A percentile compares a stretch with the other conserved stretches of the same genome.
Conservation (phyloP, 148 eudicot genomes). For the Cornus controversa region DNA sequence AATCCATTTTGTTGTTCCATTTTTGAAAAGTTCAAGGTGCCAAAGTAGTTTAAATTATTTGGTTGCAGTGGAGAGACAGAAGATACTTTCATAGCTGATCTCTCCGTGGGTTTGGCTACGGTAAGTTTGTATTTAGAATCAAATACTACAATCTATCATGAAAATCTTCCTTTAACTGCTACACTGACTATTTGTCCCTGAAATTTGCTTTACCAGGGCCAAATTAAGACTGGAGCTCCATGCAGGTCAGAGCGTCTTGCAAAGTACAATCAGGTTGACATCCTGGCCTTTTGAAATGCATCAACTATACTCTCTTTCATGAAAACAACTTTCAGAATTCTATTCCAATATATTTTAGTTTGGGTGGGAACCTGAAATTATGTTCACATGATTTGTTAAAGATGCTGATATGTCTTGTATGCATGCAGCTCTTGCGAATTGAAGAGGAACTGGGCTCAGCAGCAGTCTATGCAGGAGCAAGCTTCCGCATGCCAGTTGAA, state of each 20-base stretch:
- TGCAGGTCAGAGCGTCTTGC: constrained; percentile 38
- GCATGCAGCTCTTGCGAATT: constrained; percentile 66
- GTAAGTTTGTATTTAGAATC: constrained; percentile 32
- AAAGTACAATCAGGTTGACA: constrained; percentile 33
- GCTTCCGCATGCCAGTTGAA: constrained; percentile 81
- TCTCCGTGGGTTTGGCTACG: constrained; percentile 95
- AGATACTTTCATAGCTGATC: constrained; percentile 98
- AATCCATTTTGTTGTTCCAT: background rate
- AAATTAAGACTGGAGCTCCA: constrained; percentile 36
- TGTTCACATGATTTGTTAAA: background rate
- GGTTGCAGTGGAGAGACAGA: constrained; percentile 90
- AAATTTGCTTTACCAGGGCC: constrained; percentile 21
- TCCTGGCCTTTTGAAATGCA: background rate
- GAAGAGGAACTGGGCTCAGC: constrained; percentile 96
- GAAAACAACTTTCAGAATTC: background rate
- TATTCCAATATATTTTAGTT: background rate
- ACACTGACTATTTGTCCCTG: background rate
- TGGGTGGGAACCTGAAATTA: background rate
- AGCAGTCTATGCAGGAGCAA: constrained; percentile 91
- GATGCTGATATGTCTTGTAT: background rate
- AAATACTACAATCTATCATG: background rate
- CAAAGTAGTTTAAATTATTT: background rate
- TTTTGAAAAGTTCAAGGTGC: constrained; percentile 7
- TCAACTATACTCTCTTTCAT: too few relatives aligned
- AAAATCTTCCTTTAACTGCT: background rate